These are phyloP conservation scores for Henckelia pumila DNA, from an alignment of 257 asterid genomes.

Conservation along the genomic window DNA sequence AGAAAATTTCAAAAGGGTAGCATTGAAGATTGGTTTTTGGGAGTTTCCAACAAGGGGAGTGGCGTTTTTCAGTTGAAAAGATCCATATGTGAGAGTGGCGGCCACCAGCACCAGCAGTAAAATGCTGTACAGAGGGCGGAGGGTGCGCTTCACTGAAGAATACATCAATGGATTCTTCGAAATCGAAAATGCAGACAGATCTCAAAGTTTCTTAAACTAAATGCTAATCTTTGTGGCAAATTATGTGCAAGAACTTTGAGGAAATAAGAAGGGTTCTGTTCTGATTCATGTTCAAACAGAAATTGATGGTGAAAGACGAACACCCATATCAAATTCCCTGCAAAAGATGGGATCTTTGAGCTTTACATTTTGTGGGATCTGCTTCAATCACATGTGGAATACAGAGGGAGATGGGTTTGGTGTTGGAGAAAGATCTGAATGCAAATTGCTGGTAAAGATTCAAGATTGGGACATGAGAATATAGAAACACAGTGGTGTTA, in stretches of 20 bases:
- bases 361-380: background rate
- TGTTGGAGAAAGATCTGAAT: background rate
- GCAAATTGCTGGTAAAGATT: background rate
- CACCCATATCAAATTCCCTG: background rate
- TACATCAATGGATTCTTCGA: constrained; percentile 22
- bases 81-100: constrained; percentile 42
- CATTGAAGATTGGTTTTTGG: constrained; percentile 42
- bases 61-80: constrained; percentile 44
- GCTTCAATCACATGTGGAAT: background rate
- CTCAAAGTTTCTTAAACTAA: constrained; percentile 4
- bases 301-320: constrained; percentile 9
- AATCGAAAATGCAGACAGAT: constrained; percentile 17
- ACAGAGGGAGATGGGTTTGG: background rate
- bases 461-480: background rate
- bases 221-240: constrained; percentile 34
- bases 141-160: constrained; percentile 59
- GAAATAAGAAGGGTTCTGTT: constrained; percentile 51
- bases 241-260: constrained; percentile 50
- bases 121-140: constrained; percentile 57
- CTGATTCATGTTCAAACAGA: constrained; percentile 40
- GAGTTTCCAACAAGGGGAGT: constrained; percentile 27
- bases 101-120: constrained; percentile 53
- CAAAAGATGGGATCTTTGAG: background rate
- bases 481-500: background rate
- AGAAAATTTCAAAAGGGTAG: constrained; percentile 64